Conservation (phyloP, 805 yeast species). For the Candida awuae region DNA sequence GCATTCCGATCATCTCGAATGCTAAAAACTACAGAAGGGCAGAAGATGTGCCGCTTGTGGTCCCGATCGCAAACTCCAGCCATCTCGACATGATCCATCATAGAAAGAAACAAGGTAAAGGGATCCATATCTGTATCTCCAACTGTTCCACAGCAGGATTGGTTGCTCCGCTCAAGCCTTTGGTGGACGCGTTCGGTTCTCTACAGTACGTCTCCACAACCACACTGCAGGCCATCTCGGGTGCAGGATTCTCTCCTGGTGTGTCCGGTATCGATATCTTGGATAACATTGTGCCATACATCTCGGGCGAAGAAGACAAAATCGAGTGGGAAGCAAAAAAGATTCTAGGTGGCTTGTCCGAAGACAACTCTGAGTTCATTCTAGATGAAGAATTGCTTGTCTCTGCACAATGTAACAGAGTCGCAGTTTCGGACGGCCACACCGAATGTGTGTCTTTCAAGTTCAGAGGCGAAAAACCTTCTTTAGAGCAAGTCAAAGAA, state of each 20-base stretch:
- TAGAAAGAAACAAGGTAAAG: conserved; percentile 52
- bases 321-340: conserved; percentile 98
- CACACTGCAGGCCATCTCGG: conserved; percentile 94
- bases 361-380: conserved; percentile 45
- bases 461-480: conserved; percentile 78
- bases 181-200: conserved; percentile 85
- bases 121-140: conserved; percentile 89
- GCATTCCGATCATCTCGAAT: conserved; percentile 81
- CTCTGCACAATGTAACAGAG: conserved; percentile 94
- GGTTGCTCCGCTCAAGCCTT: conserved; percentile 94
- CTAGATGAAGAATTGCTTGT: conserved; percentile 70
- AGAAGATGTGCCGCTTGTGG: conserved; percentile 81
- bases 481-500: conserved; percentile 69
- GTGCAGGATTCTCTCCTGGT: conserved; percentile 98
- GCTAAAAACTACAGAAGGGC: conserved; percentile 94
- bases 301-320: conserved; percentile 96
- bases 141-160: conserved; percentile 98
- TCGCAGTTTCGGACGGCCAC: conserved; percentile 96
- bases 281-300: conserved; percentile 91
- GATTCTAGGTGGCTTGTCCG: conserved; percentile 65
- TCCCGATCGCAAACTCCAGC: conserved; percentile 90
- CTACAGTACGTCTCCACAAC: conserved; percentile 79
- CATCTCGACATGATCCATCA: conserved; percentile 70
- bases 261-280: conserved; percentile 90
- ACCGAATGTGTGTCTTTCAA: conserved; percentile 87